A percentile compares a stretch with the other conserved stretches of the same genome.
These are phyloP conservation scores for Stropharia rugosoannulata DNA, from an alignment of 768 basidiomycete species.

Conservation along the genomic window DNA sequence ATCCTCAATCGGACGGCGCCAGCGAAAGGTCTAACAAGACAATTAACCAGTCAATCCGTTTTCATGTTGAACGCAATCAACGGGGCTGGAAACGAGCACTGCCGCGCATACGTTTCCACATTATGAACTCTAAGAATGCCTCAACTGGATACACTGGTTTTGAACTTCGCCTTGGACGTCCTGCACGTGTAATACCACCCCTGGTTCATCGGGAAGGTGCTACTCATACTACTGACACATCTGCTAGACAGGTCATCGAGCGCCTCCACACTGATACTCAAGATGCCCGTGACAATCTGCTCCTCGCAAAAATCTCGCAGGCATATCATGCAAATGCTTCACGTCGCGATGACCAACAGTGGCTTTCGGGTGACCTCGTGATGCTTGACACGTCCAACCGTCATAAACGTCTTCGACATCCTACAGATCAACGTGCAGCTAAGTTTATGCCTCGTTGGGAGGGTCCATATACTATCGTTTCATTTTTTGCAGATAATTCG, in stretches of 20 bases:
- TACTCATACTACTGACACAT: neutral
- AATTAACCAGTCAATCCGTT: conserved; percentile 25
- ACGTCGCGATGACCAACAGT: neutral
- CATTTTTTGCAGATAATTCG: conserved; percentile 14
- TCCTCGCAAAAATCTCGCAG: conserved; percentile 17
- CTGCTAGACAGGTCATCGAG: conserved; percentile 5
- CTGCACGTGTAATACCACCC: conserved; percentile 13
- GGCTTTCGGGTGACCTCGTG: conserved; percentile 8
- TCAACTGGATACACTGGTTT: conserved; percentile 31
- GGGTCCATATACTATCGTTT: conserved; percentile 24
- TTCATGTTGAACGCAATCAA: conserved; percentile 28
- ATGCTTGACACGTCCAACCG: conserved; percentile 26
- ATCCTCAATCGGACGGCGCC: conserved; percentile 34
- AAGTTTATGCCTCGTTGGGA: no score
- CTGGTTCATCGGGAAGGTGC: fast-evolving
- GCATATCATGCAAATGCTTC: conserved; percentile 4
- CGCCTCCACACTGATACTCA: neutral
- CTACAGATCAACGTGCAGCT: conserved; percentile 18
- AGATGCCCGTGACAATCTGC: conserved; percentile 25
- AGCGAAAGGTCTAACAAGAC: conserved; percentile 33
- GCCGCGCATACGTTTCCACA: conserved; percentile 24
- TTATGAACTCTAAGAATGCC: conserved; percentile 30
- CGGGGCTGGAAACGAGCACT: conserved; percentile 27
- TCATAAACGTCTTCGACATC: conserved; percentile 30
- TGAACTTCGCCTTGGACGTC: conserved; percentile 23